These are phyloP conservation scores for Cyclotella atomus DNA, from an alignment of 108 stramenopile genomes.

Conservation along the genomic window DNA sequence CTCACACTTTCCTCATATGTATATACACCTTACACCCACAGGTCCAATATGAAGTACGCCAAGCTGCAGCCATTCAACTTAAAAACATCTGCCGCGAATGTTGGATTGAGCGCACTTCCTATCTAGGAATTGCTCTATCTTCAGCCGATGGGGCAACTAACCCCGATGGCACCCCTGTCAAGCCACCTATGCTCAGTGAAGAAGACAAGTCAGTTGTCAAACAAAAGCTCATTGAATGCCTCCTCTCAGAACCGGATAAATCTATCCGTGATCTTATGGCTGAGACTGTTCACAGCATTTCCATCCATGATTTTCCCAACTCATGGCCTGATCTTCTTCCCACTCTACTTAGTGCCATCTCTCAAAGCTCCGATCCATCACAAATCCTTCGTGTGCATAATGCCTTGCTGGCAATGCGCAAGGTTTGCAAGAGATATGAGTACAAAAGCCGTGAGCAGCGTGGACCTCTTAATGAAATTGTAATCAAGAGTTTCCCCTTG, in stretches of 20 bases:
- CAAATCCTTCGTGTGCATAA: slow-evolving; percentile 89
- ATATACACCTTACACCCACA: too few species aligned
- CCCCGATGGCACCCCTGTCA: slow-evolving; percentile 50
- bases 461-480: slow-evolving; percentile 91
- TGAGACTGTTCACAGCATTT: slow-evolving; percentile 90
- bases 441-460: slow-evolving; percentile 93
- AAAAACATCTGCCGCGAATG: slow-evolving; percentile 92
- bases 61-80: slow-evolving; percentile 90
- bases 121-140: slow-evolving; percentile 49
- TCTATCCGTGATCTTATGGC: slow-evolving; percentile 90
- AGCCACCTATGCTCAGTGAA: slow-evolving; percentile 61
- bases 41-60: slow-evolving; percentile 86
- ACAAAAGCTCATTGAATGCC: slow-evolving; percentile 72
- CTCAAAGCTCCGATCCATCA: slow-evolving; percentile 60
- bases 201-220: slow-evolving; percentile 77
- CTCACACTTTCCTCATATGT: slow-evolving; percentile 2
- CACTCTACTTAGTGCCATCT: slow-evolving; percentile 79
- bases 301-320: slow-evolving; percentile 92
- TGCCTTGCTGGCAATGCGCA: slow-evolving; percentile 91
- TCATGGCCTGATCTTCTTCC: slow-evolving; percentile 92
- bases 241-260: slow-evolving; percentile 88
- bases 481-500: slow-evolving; percentile 83
- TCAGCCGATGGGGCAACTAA: slow-evolving; percentile 41
- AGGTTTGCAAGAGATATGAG: slow-evolving; percentile 97
- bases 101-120: slow-evolving; percentile 83